phyloP scores from a whole-genome alignment of 345 rosid species.

The Rhizophora apiculata region DNA sequence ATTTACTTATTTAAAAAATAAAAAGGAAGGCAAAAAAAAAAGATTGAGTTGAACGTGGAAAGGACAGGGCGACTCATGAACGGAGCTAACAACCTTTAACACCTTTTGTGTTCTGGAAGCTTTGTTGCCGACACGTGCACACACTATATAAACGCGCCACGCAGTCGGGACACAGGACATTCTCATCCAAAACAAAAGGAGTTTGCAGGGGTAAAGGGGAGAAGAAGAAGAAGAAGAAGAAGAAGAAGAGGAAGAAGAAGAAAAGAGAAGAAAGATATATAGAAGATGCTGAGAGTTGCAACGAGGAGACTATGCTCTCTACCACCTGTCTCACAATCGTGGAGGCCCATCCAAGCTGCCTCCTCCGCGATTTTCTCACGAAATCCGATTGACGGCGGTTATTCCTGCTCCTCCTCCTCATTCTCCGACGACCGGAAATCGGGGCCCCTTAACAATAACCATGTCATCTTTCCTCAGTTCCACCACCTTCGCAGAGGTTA shows the following conservation, averaged over 20 bases:
- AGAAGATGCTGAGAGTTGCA: constrained; percentile 47
- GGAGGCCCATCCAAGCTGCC: constrained; percentile 34
- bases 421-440: constrained; percentile 31
- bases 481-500: constrained; percentile 43
- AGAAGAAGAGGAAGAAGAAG: neutral
- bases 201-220: too few species aligned
- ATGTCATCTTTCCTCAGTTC: constrained; percentile 24
- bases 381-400: constrained; percentile 25
- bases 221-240: neutral
- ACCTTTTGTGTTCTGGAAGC: too few species aligned
- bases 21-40: too few species aligned
- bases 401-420: constrained; percentile 27
- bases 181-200: too few species aligned
- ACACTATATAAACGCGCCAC: too few species aligned
- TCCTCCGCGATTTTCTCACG: constrained; percentile 18
- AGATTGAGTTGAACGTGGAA: too few species aligned
- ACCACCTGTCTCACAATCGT: constrained; percentile 26
- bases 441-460: constrained; percentile 12
- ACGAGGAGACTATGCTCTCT: constrained; percentile 44
- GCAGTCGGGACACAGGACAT: too few species aligned
- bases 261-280: neutral
- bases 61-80: too few species aligned
- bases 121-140: too few species aligned
- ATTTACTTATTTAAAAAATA: too few species aligned
- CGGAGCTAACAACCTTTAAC: too few species aligned